phyloP scores from a whole-genome alignment of 179 eudicot species.

The Camellia oleifera region DNA sequence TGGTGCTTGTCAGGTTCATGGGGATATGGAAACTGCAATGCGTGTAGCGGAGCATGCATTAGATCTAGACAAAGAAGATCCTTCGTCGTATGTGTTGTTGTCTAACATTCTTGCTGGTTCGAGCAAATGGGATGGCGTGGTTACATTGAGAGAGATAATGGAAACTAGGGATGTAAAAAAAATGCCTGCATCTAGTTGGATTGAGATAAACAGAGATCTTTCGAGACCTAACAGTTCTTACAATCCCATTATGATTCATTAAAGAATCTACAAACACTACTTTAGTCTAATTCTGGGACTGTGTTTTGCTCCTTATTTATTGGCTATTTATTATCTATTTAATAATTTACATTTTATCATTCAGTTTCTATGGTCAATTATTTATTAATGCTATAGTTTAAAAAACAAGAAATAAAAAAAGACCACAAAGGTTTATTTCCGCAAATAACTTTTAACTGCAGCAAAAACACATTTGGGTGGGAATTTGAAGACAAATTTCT shows the following conservation, averaged over 20 bases:
- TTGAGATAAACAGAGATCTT: constrained; percentile 11
- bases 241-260: no score
- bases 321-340: no score
- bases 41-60: constrained; percentile 48
- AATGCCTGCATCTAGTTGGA: constrained; percentile 57
- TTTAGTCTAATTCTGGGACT: no score
- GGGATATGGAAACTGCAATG: constrained; percentile 55
- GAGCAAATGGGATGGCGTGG: constrained; percentile 45
- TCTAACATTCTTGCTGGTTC: constrained; percentile 55
- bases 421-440: no score
- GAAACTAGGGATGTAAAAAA: constrained; percentile 44
- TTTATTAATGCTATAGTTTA: no score
- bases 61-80: constrained; percentile 35
- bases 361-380: no score
- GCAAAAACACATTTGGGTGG: not conserved
- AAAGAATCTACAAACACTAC: no score
- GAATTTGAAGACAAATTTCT: not conserved
- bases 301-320: no score
- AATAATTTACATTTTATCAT: no score
- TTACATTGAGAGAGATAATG: constrained; percentile 40
- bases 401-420: no score
- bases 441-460: not conserved
- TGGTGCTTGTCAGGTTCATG: constrained; percentile 59
- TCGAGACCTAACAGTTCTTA: no score
- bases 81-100: constrained; percentile 54